Percentiles rank a stretch among this genome's conserved stretches.
Conservation (phyloP, 2,329 filamentous ascomycete genomes). For the Pyricularia sp. region DNA sequence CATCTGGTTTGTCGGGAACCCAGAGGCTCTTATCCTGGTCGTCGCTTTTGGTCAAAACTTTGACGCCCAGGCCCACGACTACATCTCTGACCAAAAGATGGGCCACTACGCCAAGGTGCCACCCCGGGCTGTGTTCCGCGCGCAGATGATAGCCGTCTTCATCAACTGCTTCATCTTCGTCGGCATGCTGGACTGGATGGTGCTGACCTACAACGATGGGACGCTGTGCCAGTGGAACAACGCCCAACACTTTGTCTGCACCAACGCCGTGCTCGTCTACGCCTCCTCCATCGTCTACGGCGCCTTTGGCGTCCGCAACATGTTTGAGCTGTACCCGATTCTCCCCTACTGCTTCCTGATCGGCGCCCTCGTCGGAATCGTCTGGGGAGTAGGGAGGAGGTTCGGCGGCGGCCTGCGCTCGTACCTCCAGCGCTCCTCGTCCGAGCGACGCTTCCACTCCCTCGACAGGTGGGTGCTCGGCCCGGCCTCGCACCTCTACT, state of each 20-base stretch:
- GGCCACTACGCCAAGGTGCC: conserved; percentile 9
- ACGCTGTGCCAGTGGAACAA: conserved; percentile 3
- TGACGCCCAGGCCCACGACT: conserved; percentile 7
- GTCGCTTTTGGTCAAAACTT: conserved; percentile 4
- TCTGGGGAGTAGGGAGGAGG: conserved; percentile 24
- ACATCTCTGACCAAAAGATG: conserved; percentile 9
- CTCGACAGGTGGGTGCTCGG: conserved; percentile 28
- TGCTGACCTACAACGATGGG: conserved; percentile 3
- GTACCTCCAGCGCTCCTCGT: conserved; percentile 16
- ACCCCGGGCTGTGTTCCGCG: conserved; percentile 8
- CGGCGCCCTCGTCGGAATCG: conserved; percentile 23
- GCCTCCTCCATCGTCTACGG: conserved; percentile 4
- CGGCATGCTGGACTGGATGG: conserved; percentile 6
- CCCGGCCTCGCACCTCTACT: conserved; percentile 26
- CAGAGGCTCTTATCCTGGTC: conserved; percentile 23
- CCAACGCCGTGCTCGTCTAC: conserved; percentile 4
- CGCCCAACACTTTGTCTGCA: conserved; percentile 4
- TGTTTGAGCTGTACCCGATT: conserved; percentile 33
- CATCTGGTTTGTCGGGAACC: conserved; percentile 16
- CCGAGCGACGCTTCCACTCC: conserved; percentile 19
- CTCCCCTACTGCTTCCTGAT: conserved; percentile 36
- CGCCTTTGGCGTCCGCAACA: conserved; percentile 10
- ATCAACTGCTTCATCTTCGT: conserved; percentile 7
- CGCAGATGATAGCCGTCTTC: conserved; percentile 7
- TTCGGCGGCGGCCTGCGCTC: conserved; percentile 23